These are phyloP conservation scores for Cicer cuneatum DNA, from an alignment of 306 rosid genomes.

Conservation along the genomic window DNA sequence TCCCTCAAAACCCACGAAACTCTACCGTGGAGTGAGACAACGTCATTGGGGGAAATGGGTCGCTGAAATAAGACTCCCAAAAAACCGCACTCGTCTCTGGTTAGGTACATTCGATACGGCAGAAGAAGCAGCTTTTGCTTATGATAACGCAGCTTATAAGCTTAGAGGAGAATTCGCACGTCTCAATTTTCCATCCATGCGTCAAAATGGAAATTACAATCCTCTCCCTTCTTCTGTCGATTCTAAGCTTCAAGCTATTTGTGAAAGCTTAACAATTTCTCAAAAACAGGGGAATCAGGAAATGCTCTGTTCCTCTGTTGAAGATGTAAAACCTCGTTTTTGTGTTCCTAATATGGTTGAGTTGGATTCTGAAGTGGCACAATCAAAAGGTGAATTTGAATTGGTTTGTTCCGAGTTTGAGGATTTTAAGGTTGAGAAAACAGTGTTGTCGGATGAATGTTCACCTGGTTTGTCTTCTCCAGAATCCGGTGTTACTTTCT, in stretches of 20 bases:
- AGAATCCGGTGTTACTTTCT: slow-evolving; percentile 63
- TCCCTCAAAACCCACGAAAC: slow-evolving; percentile 61
- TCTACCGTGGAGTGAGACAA: slow-evolving; percentile 90
- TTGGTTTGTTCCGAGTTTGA: slow-evolving; percentile 26
- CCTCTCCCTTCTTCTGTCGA: slow-evolving; percentile 84
- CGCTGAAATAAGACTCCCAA: slow-evolving; percentile 92
- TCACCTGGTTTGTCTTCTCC: slow-evolving; percentile 64
- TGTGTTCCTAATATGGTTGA: background rate
- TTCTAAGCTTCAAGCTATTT: slow-evolving; percentile 82
- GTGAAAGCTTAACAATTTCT: slow-evolving; percentile 59
- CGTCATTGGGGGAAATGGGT: slow-evolving; percentile 99
- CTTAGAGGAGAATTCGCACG: slow-evolving; percentile 88
- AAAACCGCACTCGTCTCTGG: slow-evolving; percentile 92
- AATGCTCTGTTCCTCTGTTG: slow-evolving; percentile 40
- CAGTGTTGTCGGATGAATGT: slow-evolving; percentile 55
- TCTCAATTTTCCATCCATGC: slow-evolving; percentile 79
- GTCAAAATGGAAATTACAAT: slow-evolving; percentile 60
- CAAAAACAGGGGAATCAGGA: slow-evolving; percentile 55
- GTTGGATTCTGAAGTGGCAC: slow-evolving; percentile 5
- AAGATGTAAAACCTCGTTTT: slow-evolving; percentile 43
- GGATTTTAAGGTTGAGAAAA: slow-evolving; percentile 46
- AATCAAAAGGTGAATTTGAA: slow-evolving; percentile 42
- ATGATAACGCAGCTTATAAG: slow-evolving; percentile 83
- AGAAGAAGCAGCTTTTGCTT: slow-evolving; percentile 91
- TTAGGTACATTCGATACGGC: slow-evolving; percentile 94